These are phyloP conservation scores for Solanum infundibuliforme DNA, from an alignment of 257 asterid species.

Conservation along the genomic window DNA sequence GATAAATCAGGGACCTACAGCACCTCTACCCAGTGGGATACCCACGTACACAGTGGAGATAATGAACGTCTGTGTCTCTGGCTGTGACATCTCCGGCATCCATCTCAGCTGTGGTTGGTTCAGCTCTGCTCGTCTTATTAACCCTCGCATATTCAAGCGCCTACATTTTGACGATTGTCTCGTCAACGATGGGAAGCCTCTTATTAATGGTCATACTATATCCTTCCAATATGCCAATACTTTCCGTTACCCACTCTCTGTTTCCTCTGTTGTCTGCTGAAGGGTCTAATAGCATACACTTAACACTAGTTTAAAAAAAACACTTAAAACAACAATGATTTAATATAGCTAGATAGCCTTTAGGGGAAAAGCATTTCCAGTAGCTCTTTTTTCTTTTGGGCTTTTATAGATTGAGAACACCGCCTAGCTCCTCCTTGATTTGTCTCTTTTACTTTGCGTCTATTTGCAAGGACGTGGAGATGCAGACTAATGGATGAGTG, in stretches of 20 bases:
- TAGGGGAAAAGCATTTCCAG: not conserved
- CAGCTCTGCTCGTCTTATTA: constrained; percentile 78
- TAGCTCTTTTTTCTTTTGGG: not conserved
- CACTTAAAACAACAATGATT: not conserved
- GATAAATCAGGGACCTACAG: constrained; percentile 62
- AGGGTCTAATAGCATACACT: not conserved
- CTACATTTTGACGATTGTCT: constrained; percentile 58
- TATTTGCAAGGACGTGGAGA: not conserved
- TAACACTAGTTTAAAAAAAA: not conserved
- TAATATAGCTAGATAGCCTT: not conserved
- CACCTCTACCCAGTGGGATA: constrained; percentile 75
- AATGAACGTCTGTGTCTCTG: constrained; percentile 52
- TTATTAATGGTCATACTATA: constrained; percentile 44
- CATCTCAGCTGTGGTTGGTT: constrained; percentile 88
- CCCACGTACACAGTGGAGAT: constrained; percentile 89
- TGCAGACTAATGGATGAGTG: not conserved
- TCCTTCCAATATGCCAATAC: constrained; percentile 84
- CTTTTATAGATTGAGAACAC: not conserved
- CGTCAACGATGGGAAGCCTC: constrained; percentile 66
- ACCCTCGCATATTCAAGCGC: constrained; percentile 70
- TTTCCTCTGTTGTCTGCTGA: constrained; percentile 56
- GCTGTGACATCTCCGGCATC: constrained; percentile 52
- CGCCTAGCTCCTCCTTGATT: not conserved
- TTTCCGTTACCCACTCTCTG: constrained; percentile 51
- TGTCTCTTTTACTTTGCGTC: not conserved